phyloP scores from a whole-genome alignment of 1,284 basidiomycete species.

The Spongiforma sp. region DNA sequence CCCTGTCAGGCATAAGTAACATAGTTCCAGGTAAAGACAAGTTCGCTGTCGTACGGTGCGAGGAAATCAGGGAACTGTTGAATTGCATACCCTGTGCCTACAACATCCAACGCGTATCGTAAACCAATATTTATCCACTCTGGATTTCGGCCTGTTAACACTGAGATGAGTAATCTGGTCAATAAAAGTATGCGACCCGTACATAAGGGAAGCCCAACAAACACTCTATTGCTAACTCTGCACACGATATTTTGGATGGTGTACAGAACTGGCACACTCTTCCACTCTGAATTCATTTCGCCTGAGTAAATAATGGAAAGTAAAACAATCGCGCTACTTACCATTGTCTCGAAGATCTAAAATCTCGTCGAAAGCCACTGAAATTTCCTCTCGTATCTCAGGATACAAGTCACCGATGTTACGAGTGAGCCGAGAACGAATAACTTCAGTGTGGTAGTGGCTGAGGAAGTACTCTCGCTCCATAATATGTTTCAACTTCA shows the following conservation, averaged over 20 bases:
- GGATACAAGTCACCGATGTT: constrained; percentile 30
- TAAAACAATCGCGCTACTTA: not conserved
- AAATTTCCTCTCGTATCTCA: constrained; percentile 40
- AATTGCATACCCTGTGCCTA: not conserved
- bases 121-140: not conserved
- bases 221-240: not conserved
- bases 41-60: not conserved
- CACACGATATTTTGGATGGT: not conserved
- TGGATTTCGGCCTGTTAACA: not conserved
- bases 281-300: not conserved
- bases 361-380: constrained; percentile 31
- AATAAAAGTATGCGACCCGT: not conserved
- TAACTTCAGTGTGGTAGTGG: constrained; percentile 33
- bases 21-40: not conserved
- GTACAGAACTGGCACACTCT: not conserved
- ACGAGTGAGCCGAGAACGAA: constrained; percentile 35
- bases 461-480: constrained; percentile 27
- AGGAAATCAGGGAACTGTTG: not conserved
- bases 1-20: not conserved
- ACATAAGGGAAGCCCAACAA: not conserved
- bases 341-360: constrained; percentile 17
- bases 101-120: not conserved
- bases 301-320: not conserved
- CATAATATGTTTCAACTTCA: constrained; percentile 34
- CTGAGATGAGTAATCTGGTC: not conserved